Evolutionary conservation across 208 protist species (phyloP).

Genomic region (Trichomonas gallinae): DNA sequence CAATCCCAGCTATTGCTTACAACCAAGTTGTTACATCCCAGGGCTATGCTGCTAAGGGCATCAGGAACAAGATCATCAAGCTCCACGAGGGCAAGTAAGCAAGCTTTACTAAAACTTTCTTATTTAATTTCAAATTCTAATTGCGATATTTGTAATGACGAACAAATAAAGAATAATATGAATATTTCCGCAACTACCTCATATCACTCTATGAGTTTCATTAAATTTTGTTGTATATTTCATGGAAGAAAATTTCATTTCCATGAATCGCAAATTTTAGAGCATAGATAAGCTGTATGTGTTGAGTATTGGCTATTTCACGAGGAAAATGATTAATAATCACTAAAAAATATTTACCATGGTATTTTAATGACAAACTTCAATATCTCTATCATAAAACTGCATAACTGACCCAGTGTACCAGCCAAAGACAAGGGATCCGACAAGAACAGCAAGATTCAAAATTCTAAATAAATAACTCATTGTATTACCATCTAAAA

Average conservation of each 20-base stretch:
- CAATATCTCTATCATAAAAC: background rate
- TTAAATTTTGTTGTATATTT: too few species aligned
- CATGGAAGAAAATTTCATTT: too few species aligned
- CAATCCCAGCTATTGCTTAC: background rate
- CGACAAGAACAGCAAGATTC: background rate
- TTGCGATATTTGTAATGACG: too few species aligned
- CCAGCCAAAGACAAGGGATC: background rate
- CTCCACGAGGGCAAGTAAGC: background rate
- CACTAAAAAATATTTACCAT: background rate
- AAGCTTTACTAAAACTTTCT: background rate
- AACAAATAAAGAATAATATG: too few species aligned
- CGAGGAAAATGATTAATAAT: background rate
- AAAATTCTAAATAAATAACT: background rate
- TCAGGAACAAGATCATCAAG: background rate
- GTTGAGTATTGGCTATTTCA: too few species aligned
- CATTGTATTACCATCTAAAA: background rate
- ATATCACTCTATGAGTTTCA: too few species aligned
- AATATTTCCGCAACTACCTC: too few species aligned
- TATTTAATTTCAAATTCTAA: too few species aligned
- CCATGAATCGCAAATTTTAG: too few species aligned
- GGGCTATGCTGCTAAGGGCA: background rate
- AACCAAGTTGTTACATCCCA: background rate
- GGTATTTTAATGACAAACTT: background rate
- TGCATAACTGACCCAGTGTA: background rate
- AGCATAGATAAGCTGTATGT: too few species aligned